Evolutionary conservation across 1,139 yeast species (phyloP), one percentile per base, ranked within the genome.

Genomic region (Hemisphaericaspora xylofermentans): DNA sequence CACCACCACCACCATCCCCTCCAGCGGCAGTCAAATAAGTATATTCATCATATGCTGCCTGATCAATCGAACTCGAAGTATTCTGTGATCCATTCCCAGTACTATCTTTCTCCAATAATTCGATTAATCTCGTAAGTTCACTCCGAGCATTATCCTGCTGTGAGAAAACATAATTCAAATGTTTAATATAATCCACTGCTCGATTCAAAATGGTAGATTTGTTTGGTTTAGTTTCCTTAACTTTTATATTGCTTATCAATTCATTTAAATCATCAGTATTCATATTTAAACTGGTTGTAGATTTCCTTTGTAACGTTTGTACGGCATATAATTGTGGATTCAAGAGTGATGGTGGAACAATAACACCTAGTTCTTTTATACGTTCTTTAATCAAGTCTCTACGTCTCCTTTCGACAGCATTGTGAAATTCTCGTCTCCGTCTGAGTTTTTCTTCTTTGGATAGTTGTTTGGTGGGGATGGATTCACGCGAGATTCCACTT

Each of bases 361-460:
- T 67, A 25, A 74, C 61, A 1, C 91, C 88, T 48, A 85, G 62
- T 48, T 84, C 91, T 56, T 83, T 82, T 45, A 85, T 84, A 52
- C 84, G 77, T 54, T 82, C 86, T 58, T 85, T 85, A 49, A 85
- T 85, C 51, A 85, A 66, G 55, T 85, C 94, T 50, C 94, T 71
- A 58, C 94, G 72, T 57, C 91, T 73, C 56, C 93, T 70, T 58
- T 85, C 94, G 4, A 85, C 94, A 1, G 89, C 93, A 56, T 85
- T 85, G 56, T 85, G 94, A 51, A 84, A 80, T 54, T 84, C 91
- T 48, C 89, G 68, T 52, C 91, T 73, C 53, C 93, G 73, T 49
- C 76, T 76, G 43, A 83, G 57, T 53, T 82, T 84, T 44, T 82
- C 88, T 46, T 84, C 93, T 54, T 82, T 81, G n/a, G 79, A 71